Base-by-base conservation (phyloP, 1,139 yeast genomes). In the Scheffersomyces cryptocercus region DNA sequence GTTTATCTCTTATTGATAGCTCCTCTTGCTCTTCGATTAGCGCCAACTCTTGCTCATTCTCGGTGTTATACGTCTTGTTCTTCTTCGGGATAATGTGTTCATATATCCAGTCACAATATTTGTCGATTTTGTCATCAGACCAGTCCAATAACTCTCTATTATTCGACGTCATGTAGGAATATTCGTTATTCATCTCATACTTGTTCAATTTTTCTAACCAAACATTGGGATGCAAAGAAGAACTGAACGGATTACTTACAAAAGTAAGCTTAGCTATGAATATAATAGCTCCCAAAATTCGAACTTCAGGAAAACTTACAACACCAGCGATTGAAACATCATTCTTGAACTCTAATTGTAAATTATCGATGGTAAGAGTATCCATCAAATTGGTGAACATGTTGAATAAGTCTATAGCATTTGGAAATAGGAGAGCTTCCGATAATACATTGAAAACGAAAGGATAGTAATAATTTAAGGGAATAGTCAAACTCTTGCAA, bases 41-140 rank as follows among this genome's bases (percentile, higher is more conserved):
- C 5, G 49, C 49, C 13, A 46, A 45, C 10, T 50, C 51, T 4
- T 53, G 54, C 2, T 50, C 44, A 0, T 51, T 11, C 9, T 15
- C 8, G 4, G 29, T 37, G 28, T 37, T 43, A 9, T 44, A 41
- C 6, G 53, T 44, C 32, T 56, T 52, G 38, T 49, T 46, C 16
- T 55, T 53, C 41, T 58, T 58, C 2, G 67, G 68, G 1, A 74
- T 53, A 20, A 73, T 47, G 33, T 65, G 59, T 5, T 63, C 64
- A 44, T 66, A 62, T 29, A 77, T 62, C 70, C 77, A 74, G 28
- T 70, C 63, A 37, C 75, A 64, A 53, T 76, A 79, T 20, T 61
- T 54, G 12, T 63, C 62, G 7, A 70, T 64, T 44, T 75, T 67
- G 1, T 56, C 55, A 30, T 69, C 70, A 11, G 68, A 61, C 78